Evolutionary conservation across 1,139 yeast genomes (phyloP).

Genomic region (Hansenula sp.): DNA sequence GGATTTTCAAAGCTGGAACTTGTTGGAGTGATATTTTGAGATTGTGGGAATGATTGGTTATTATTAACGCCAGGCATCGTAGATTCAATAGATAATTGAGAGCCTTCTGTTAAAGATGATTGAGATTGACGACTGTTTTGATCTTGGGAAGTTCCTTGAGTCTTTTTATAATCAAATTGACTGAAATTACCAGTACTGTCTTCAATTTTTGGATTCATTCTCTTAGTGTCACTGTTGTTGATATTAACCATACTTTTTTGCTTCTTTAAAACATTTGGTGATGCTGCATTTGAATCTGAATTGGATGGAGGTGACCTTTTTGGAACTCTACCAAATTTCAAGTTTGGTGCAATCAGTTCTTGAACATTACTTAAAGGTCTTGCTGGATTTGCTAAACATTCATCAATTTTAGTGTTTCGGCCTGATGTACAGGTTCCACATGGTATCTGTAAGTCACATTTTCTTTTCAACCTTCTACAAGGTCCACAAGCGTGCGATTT

Average conservation of each 20-base stretch:
- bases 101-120: not conserved
- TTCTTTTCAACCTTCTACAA: constrained; percentile 15
- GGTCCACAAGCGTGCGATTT: constrained; percentile 20
- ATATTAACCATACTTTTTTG: constrained; percentile 1
- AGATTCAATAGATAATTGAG: not conserved
- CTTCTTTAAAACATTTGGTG: constrained; percentile 1
- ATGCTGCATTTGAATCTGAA: not conserved
- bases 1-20: too few relatives aligned
- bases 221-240: not conserved
- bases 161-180: constrained; percentile 2
- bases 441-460: constrained; percentile 15
- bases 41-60: not conserved
- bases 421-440: constrained; percentile 16
- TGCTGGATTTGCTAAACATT: constrained; percentile 14
- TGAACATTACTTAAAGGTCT: constrained; percentile 9
- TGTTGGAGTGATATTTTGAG: too few relatives aligned
- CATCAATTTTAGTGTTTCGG: constrained; percentile 11
- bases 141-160: not conserved
- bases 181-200: constrained; percentile 1
- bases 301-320: constrained; percentile 4
- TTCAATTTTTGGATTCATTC: not conserved
- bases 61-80: not conserved
- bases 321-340: constrained; percentile 9
- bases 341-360: constrained; percentile 9
- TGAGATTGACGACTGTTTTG: not conserved